Conservation (phyloP, 2,329 filamentous ascomycete genomes). For the Plenodomus biglobosus region DNA sequence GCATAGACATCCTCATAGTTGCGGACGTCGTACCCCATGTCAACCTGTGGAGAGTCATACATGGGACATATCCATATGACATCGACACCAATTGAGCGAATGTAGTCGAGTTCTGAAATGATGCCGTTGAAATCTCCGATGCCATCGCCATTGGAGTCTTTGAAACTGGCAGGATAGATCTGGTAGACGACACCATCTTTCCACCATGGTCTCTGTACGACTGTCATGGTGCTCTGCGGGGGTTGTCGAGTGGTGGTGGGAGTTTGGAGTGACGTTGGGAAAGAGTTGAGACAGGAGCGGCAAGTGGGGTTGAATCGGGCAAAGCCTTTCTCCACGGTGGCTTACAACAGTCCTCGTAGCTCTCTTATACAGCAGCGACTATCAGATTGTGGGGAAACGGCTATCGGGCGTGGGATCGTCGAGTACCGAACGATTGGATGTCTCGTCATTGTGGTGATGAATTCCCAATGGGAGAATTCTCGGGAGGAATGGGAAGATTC, state of each 20-base stretch:
- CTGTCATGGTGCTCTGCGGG: constrained; percentile 28
- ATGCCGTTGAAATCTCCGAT: constrained; percentile 61
- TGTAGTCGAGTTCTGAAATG: constrained; percentile 59
- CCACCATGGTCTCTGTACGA: constrained; percentile 55
- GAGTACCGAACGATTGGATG: neutral
- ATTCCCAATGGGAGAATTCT: neutral
- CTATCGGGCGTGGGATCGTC: neutral
- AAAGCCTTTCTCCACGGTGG: constrained; percentile 2
- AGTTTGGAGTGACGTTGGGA: constrained; percentile 4
- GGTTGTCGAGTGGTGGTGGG: neutral
- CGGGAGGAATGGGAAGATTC: constrained; percentile 5
- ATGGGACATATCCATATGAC: constrained; percentile 45
- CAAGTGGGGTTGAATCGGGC: neutral
- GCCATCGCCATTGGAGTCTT: constrained; percentile 60
- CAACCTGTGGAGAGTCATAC: constrained; percentile 52
- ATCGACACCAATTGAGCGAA: constrained; percentile 51
- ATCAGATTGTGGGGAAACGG: neutral
- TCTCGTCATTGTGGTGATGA: neutral
- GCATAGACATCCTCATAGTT: constrained; percentile 46
- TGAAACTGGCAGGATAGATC: constrained; percentile 64
- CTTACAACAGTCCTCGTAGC: constrained; percentile 6
- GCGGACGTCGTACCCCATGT: constrained; percentile 47
- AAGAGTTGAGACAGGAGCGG: neutral
- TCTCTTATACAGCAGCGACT: constrained; percentile 9
- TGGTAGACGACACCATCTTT: constrained; percentile 64